Conservation (phyloP, 768 basidiomycete species). For the Phylloporus sp. region DNA sequence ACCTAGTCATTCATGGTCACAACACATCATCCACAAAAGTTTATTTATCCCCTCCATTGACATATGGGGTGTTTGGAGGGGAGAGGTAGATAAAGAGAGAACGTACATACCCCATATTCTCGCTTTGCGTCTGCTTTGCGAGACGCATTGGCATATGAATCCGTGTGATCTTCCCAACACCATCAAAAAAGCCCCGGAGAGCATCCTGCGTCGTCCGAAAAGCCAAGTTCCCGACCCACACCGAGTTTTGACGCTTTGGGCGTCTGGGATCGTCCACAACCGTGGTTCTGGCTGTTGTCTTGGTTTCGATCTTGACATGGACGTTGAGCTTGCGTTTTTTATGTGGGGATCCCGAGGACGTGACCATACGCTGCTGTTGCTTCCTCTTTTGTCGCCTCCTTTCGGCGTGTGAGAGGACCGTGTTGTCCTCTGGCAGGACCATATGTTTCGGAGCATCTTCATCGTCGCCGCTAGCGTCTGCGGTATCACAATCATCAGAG, state of each 20-base stretch:
- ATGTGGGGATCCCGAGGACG: slow-evolving; percentile 12
- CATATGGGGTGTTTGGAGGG: background rate
- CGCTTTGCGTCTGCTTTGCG: slow-evolving; percentile 47
- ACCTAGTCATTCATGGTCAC: slow-evolving; percentile 46
- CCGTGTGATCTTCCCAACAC: slow-evolving; percentile 70
- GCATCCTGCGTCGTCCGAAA: slow-evolving; percentile 82
- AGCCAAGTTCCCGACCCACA: slow-evolving; percentile 95
- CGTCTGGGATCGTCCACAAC: slow-evolving; percentile 12
- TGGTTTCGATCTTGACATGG: background rate
- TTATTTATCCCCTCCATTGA: background rate
- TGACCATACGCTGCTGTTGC: slow-evolving; percentile 19
- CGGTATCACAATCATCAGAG: slow-evolving; percentile 27
- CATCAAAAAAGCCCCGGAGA: slow-evolving; percentile 68
- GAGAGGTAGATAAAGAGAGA: slow-evolving; percentile 9
- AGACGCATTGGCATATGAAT: slow-evolving; percentile 84
- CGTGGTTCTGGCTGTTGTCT: background rate
- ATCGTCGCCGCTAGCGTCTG: slow-evolving; percentile 6
- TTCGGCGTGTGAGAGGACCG: slow-evolving; percentile 77
- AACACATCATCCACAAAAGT: background rate
- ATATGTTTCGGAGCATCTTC: slow-evolving; percentile 7
- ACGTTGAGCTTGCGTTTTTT: slow-evolving; percentile 47
- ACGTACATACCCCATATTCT: slow-evolving; percentile 73
- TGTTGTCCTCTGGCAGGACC: slow-evolving; percentile 21
- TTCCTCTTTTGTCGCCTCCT: slow-evolving; percentile 58
- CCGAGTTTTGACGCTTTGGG: slow-evolving; percentile 71